phyloP scores from a whole-genome alignment of 192 early-diverging fungal genomes.

The Hyaloraphidium curvatum region DNA sequence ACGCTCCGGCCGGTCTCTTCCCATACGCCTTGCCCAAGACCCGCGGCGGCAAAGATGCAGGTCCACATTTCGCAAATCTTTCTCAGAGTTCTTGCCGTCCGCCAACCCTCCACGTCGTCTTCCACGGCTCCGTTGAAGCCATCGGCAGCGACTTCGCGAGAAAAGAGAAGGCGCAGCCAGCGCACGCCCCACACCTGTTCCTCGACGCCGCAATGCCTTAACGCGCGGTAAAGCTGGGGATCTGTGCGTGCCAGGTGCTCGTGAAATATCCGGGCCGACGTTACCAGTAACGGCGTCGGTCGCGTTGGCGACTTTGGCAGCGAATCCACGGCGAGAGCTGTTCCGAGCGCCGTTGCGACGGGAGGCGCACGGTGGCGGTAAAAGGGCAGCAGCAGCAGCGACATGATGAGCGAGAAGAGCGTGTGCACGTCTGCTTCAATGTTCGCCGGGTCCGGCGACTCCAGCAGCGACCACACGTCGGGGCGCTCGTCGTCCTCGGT shows the following conservation, averaged over 20 bases:
- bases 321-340: neutral
- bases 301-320: neutral
- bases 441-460: neutral
- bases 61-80: too few relatives aligned
- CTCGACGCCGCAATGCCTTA: neutral
- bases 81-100: too few relatives aligned
- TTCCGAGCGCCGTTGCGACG: neutral
- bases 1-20: too few relatives aligned
- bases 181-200: slow-evolving; percentile 1
- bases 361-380: neutral
- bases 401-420: neutral
- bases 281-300: neutral
- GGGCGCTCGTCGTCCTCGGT: neutral
- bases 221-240: neutral
- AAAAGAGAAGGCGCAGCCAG: neutral
- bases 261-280: neutral
- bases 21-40: too few relatives aligned
- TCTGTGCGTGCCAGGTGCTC: neutral
- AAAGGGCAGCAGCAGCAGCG: neutral
- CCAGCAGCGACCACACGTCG: neutral
- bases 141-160: neutral
- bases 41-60: too few relatives aligned
- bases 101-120: too few relatives aligned
- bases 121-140: too few relatives aligned
- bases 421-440: neutral